Conservation (phyloP, 768 basidiomycete genomes). For the Russula olivacea region DNA sequence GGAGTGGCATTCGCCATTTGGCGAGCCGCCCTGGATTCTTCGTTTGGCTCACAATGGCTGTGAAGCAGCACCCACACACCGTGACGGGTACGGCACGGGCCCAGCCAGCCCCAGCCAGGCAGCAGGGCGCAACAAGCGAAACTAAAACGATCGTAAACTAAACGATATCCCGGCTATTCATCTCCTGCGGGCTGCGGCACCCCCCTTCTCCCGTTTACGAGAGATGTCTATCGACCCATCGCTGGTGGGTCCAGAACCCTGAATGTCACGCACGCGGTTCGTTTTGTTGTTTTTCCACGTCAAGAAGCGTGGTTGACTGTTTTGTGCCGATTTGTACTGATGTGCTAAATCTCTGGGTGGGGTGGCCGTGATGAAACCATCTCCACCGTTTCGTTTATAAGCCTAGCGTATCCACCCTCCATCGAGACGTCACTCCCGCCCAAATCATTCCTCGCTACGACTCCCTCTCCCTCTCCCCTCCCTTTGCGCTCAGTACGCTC, state of each 20-base stretch:
- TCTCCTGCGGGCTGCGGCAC: neutral
- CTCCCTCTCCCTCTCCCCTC: neutral
- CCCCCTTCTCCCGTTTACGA: conserved; percentile 19
- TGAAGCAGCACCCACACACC: conserved; percentile 13
- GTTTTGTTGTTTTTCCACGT: neutral
- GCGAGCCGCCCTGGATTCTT: neutral
- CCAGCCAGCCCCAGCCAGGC: no score
- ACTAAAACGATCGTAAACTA: neutral
- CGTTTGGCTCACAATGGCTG: conserved; percentile 1
- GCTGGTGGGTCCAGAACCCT: conserved; percentile 21
- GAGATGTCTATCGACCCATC: conserved; percentile 5
- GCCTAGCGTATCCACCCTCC: neutral
- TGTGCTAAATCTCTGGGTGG: neutral
- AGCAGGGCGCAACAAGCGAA: neutral
- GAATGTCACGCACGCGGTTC: neutral
- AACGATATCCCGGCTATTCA: conserved; percentile 12
- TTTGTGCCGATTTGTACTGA: neutral
- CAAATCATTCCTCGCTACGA: neutral
- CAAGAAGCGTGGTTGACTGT: conserved; percentile 1
- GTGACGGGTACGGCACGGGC: no score
- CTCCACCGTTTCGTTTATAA: conserved; percentile 18
- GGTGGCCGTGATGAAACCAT: neutral
- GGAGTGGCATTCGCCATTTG: conserved; percentile 22
- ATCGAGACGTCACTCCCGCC: conserved; percentile 1
- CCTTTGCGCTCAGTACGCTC: conserved; percentile 5